Conservation (phyloP, 139 green algal species). For the Haematococcus sp. region DNA sequence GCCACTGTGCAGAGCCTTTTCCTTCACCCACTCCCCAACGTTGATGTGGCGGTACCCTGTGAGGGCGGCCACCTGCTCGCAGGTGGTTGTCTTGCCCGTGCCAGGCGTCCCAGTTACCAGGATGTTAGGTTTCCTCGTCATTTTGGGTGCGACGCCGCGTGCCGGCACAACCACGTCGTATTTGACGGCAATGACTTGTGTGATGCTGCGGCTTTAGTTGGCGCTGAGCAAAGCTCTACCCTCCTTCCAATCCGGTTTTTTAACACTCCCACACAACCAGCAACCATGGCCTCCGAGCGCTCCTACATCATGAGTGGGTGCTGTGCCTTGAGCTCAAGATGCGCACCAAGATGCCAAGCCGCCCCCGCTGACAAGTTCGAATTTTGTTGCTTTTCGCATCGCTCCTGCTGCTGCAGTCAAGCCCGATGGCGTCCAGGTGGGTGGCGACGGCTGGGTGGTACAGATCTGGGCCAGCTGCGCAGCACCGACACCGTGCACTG, state of each 20-base stretch:
- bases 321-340: background rate
- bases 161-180: too few species aligned
- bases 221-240: too few species aligned
- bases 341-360: background rate
- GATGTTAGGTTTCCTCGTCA: constrained; percentile 68
- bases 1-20: constrained; percentile 69
- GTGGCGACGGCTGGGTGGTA: background rate
- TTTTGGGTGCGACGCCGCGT: background rate
- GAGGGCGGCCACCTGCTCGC: constrained; percentile 56
- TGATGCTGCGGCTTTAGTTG: too few species aligned
- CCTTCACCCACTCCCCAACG: constrained; percentile 82
- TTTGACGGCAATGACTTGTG: too few species aligned
- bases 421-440: constrained; percentile 26
- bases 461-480: background rate
- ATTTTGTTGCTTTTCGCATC: background rate
- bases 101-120: constrained; percentile 94
- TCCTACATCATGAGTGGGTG: constrained; percentile 34
- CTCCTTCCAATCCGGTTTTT: too few species aligned
- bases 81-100: constrained; percentile 90
- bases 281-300: constrained; percentile 20
- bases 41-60: constrained; percentile 78
- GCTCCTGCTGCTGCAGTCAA: background rate
- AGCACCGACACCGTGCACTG: background rate
- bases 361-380: background rate
- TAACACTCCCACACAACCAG: too few species aligned